Conservation (phyloP, 345 rosid species). For the Eucalyptus tenuipes region DNA sequence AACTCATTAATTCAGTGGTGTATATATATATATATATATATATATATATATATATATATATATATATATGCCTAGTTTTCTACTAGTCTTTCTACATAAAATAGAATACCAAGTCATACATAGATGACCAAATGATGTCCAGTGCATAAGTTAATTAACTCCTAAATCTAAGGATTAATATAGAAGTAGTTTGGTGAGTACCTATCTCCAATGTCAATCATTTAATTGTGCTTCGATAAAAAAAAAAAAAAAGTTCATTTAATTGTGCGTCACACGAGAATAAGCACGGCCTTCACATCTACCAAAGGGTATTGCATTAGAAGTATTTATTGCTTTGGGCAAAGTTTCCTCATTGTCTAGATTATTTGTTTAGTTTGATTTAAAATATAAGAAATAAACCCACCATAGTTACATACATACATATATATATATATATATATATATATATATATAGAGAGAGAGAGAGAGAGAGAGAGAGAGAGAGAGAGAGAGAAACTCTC, state of each 20-base stretch:
- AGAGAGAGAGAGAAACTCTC: no score
- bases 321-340: not conserved
- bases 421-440: no score
- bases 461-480: no score
- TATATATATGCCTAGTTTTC: not conserved
- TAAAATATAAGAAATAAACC: not conserved
- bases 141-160: not conserved
- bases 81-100: not conserved
- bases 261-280: not conserved
- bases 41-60: no score
- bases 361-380: not conserved
- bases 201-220: not conserved
- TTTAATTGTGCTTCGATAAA: not conserved
- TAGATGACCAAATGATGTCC: not conserved
- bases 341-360: not conserved
- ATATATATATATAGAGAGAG: no score
- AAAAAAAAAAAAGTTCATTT: not conserved
- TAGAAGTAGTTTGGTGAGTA: not conserved
- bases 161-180: not conserved
- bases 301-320: not conserved
- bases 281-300: not conserved
- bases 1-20: not conserved
- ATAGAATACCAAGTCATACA: not conserved
- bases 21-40: no score
- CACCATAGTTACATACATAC: not conserved